These are phyloP conservation scores for Aspergillus terreus DNA, from an alignment of 2,329 filamentous ascomycete genomes.

Conservation along the genomic window DNA sequence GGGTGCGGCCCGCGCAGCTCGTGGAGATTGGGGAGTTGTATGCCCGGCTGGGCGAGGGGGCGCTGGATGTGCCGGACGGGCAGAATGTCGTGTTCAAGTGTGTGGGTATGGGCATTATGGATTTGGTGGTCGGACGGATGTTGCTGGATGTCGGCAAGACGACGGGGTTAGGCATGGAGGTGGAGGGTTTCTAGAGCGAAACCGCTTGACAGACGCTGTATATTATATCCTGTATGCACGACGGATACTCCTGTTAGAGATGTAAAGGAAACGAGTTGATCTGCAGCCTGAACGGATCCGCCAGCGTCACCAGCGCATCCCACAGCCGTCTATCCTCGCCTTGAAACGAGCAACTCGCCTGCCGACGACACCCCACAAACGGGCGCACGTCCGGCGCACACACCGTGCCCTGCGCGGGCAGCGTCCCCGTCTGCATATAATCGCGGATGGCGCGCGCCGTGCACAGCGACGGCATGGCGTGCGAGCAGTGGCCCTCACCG, in stretches of 20 bases:
- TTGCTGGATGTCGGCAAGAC: constrained; percentile 36
- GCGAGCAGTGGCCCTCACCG: background rate
- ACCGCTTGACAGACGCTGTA: background rate
- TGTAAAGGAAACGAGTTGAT: background rate
- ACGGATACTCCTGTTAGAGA: background rate
- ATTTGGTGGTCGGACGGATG: constrained; percentile 44
- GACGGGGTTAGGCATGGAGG: constrained; percentile 28
- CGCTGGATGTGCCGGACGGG: constrained; percentile 24
- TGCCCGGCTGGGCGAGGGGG: constrained; percentile 11
- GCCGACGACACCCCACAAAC: background rate
- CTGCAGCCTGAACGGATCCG: background rate
- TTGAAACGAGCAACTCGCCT: background rate
- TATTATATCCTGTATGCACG: background rate
- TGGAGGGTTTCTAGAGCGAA: constrained; percentile 34
- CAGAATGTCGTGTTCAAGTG: constrained; percentile 49
- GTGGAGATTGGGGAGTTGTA: constrained; percentile 43
- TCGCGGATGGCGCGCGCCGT: background rate
- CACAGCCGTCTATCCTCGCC: background rate
- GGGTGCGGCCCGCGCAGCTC: constrained; percentile 34
- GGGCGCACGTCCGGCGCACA: background rate
- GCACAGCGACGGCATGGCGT: background rate
- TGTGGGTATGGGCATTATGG: constrained; percentile 51
- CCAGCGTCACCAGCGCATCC: background rate
- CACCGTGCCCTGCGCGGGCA: background rate
- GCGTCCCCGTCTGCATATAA: background rate